Evolutionary conservation across 805 yeast genomes (phyloP).

Genomic region (Lipomyces chichibuensis): DNA sequence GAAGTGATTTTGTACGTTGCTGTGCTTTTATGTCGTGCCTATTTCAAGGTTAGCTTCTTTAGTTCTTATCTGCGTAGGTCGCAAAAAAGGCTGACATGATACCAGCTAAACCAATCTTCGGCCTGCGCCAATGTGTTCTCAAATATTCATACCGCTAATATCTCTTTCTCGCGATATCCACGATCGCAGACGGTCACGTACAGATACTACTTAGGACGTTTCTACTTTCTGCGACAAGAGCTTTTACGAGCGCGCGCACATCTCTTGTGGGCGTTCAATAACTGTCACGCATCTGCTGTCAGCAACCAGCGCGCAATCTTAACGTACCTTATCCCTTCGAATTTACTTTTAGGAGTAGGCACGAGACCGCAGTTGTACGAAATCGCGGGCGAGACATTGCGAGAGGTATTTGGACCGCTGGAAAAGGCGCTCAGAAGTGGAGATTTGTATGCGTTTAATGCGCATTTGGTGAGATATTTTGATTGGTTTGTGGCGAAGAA

Average conservation of each 20-base stretch:
- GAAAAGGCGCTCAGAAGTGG: conserved; percentile 50
- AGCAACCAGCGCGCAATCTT: conserved; percentile 51
- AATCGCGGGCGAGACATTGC: conserved; percentile 36
- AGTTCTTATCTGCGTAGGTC: background rate
- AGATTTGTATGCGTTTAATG: conserved; percentile 46
- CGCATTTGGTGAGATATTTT: conserved; percentile 42
- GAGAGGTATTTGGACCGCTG: conserved; percentile 48
- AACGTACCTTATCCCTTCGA: conserved; percentile 55
- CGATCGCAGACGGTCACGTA: conserved; percentile 57
- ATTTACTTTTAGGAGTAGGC: conserved; percentile 57
- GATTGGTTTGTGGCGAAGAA: conserved; percentile 39
- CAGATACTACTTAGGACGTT: conserved; percentile 60
- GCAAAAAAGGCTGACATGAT: conserved; percentile 45
- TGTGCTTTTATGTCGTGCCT: conserved; percentile 57
- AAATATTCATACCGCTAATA: conserved; percentile 57
- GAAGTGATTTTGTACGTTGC: conserved; percentile 58
- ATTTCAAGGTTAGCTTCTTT: conserved; percentile 49
- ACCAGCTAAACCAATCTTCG: conserved; percentile 39
- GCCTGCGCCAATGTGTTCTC: conserved; percentile 55
- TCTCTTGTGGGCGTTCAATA: conserved; percentile 56
- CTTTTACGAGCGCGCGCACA: conserved; percentile 57
- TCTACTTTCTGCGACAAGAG: conserved; percentile 57
- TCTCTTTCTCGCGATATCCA: conserved; percentile 48
- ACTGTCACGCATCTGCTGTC: conserved; percentile 42
- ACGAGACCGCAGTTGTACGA: conserved; percentile 45